Evolutionary conservation across 805 yeast species (phyloP).

Genomic region (Saccharomyces eubayanus): DNA sequence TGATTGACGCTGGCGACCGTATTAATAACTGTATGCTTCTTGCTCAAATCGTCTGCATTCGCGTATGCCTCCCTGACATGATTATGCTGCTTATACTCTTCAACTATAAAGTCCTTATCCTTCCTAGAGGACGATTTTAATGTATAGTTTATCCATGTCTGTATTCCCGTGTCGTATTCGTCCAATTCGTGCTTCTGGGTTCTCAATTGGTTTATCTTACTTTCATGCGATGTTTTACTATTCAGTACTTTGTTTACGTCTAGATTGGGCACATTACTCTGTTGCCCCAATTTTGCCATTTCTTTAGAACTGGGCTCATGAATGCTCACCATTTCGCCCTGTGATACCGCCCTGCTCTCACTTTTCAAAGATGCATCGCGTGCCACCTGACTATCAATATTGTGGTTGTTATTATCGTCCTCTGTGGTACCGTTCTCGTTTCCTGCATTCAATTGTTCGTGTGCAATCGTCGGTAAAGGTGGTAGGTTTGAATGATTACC

Average conservation of each 20-base stretch:
- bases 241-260: conserved; percentile 35
- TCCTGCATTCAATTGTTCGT: neutral
- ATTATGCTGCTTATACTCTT: conserved; percentile 37
- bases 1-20: conserved; percentile 37
- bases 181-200: conserved; percentile 32
- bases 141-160: conserved; percentile 41
- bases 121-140: conserved; percentile 23
- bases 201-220: conserved; percentile 22
- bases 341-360: neutral
- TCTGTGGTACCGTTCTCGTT: neutral
- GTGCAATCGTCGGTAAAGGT: conserved; percentile 24
- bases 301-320: conserved; percentile 15
- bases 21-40: conserved; percentile 33
- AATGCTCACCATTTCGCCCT: conserved; percentile 3
- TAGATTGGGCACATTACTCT: conserved; percentile 34
- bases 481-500: conserved; percentile 24
- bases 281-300: conserved; percentile 31
- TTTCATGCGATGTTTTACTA: conserved; percentile 14
- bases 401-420: neutral
- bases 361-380: neutral
- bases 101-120: conserved; percentile 27
- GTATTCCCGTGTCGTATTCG: conserved; percentile 48
- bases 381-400: neutral
- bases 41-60: conserved; percentile 42
- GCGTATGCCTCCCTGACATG: conserved; percentile 60